Conservation (phyloP, 345 rosid species). For the Salix dunnii region DNA sequence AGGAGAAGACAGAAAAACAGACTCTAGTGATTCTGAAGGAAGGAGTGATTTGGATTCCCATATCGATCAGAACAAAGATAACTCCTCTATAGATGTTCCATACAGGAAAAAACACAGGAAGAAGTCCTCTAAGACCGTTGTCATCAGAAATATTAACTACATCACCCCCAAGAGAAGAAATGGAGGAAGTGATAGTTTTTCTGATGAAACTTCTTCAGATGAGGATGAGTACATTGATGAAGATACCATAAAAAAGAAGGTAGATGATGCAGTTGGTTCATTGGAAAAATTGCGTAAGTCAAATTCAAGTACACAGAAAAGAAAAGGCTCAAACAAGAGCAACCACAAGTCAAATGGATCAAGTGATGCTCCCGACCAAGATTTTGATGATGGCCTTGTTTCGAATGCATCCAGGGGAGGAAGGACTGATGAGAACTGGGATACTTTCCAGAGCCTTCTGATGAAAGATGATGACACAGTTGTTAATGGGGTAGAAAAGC, state of each 20-base stretch:
- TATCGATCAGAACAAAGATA: conserved; percentile 38
- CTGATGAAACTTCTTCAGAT: conserved; percentile 39
- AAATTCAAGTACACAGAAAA: conserved; percentile 27
- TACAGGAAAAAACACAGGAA: conserved; percentile 48
- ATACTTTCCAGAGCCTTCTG: conserved; percentile 62
- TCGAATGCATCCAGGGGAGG: conserved; percentile 26
- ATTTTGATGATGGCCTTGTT: conserved; percentile 17
- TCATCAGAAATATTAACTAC: conserved; percentile 84
- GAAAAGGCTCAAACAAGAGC: conserved; percentile 27
- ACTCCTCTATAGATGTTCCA: conserved; percentile 35
- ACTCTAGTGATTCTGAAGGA: conserved; percentile 50
- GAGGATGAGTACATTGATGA: conserved; percentile 50
- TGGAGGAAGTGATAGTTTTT: conserved; percentile 35
- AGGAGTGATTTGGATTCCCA: conserved; percentile 50
- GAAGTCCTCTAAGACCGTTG: conserved; percentile 63
- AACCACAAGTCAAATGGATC: conserved; percentile 21
- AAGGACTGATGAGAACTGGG: conserved; percentile 58
- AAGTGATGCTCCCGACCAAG: conserved; percentile 15
- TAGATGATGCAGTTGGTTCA: conserved; percentile 55
- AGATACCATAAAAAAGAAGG: conserved; percentile 47
- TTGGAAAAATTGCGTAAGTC: conserved; percentile 36
- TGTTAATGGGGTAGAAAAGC: conserved; percentile 15
- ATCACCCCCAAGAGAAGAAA: conserved; percentile 73
- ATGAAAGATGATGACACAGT: conserved; percentile 46
- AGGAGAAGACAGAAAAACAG: conserved; percentile 42